Conservation (phyloP, 2,329 filamentous ascomycete species). For the Fusarium sororula region DNA sequence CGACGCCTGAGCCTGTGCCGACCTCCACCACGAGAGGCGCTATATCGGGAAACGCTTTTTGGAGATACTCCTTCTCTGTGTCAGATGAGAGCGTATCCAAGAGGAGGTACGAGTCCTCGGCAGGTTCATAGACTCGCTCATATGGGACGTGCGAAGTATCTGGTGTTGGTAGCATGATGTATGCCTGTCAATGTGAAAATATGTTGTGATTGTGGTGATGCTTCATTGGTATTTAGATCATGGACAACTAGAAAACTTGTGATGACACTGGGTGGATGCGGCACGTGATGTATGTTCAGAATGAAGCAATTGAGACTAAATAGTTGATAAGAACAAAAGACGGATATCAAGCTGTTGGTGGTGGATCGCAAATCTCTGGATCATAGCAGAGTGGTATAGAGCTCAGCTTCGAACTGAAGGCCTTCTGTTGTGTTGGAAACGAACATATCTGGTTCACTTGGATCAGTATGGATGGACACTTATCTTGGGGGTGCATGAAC, state of each 20-base stretch:
- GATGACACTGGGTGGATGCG: conserved; percentile 18
- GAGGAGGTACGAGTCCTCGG: conserved; percentile 94
- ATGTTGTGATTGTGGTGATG: conserved; percentile 23
- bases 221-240: conserved; percentile 24
- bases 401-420: not conserved
- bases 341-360: not conserved
- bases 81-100: conserved; percentile 86
- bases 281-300: conserved; percentile 29
- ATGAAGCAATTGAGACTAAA: not conserved
- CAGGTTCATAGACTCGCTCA: conserved; percentile 90
- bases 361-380: not conserved
- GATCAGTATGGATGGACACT: not conserved
- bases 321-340: not conserved
- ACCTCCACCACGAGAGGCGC: conserved; percentile 81
- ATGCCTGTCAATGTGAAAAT: not conserved
- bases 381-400: not conserved
- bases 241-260: conserved; percentile 14
- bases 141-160: conserved; percentile 92
- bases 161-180: conserved; percentile 86
- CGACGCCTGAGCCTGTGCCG: conserved; percentile 90
- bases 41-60: conserved; percentile 63
- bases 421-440: not conserved
- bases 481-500: not conserved
- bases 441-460: not conserved
- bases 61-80: conserved; percentile 75